These are phyloP conservation scores for Apiospora kogelbergensis DNA, from an alignment of 2,329 filamentous ascomycete species.

Conservation along the genomic window DNA sequence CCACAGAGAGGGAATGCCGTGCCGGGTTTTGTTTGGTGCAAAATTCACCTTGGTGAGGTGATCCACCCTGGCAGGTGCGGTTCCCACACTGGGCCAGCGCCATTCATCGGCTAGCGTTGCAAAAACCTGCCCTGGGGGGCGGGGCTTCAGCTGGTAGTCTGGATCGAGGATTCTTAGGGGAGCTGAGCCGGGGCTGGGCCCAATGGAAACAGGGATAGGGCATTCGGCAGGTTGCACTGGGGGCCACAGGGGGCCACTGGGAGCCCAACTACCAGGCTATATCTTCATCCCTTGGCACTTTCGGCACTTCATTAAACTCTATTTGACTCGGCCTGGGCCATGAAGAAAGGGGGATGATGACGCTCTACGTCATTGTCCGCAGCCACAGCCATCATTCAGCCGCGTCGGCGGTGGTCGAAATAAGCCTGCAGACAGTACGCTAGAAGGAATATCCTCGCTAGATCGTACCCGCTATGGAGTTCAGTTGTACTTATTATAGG, in stretches of 20 bases:
- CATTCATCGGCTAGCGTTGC: background rate
- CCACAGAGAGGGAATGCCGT: background rate
- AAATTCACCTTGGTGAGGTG: background rate
- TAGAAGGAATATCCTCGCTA: background rate
- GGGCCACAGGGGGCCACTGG: background rate
- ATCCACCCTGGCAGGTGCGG: background rate
- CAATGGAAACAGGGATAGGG: background rate
- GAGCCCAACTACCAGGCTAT: too few relatives aligned
- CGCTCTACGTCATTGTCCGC: background rate
- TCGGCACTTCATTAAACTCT: background rate
- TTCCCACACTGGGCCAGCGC: background rate
- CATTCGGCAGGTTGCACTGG: background rate
- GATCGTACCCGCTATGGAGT: background rate
- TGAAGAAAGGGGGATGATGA: background rate
- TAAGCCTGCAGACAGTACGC: background rate
- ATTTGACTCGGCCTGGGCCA: too few relatives aligned
- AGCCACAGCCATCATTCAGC: too few relatives aligned
- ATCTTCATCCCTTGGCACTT: too few relatives aligned
- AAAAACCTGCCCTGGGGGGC: background rate
- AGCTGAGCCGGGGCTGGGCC: background rate
- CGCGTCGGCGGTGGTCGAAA: background rate
- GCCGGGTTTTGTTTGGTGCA: background rate
- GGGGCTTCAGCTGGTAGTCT: background rate
- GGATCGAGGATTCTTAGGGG: background rate
- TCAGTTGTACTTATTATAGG: background rate